Evolutionary conservation across 2,329 filamentous ascomycete species (phyloP).

Genomic region (Neofusicoccum sp.): DNA sequence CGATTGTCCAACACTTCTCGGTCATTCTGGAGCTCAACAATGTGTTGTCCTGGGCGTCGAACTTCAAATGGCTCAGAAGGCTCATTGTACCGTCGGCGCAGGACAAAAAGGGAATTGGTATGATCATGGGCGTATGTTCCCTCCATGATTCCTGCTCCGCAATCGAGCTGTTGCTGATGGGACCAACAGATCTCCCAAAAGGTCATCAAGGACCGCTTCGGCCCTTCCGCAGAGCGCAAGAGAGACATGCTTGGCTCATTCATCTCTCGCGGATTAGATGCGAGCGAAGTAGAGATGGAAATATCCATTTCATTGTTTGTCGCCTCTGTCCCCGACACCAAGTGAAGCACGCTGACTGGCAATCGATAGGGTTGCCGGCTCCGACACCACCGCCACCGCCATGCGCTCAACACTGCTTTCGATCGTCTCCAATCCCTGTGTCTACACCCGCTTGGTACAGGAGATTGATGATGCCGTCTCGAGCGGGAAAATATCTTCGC

Average conservation of each 20-base stretch:
- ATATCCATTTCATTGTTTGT: constrained; percentile 4
- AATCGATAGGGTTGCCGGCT: constrained; percentile 54
- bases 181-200: constrained; percentile 44
- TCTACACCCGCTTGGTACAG: constrained; percentile 45
- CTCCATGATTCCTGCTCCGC: constrained; percentile 21
- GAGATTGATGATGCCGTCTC: constrained; percentile 47
- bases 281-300: constrained; percentile 4
- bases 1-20: background rate
- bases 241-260: constrained; percentile 56
- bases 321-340: constrained; percentile 39
- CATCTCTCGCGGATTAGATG: constrained; percentile 43
- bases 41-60: background rate
- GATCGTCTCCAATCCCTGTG: constrained; percentile 50
- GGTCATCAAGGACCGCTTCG: constrained; percentile 48
- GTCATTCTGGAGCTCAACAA: background rate
- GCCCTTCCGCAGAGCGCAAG: constrained; percentile 40
- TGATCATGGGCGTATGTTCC: constrained; percentile 35
- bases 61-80: background rate
- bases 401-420: constrained; percentile 55
- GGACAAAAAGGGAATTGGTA: constrained; percentile 20
- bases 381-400: constrained; percentile 57
- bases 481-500: constrained; percentile 36
- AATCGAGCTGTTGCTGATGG: too few species aligned
- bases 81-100: background rate
- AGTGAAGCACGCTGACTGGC: constrained; percentile 46